Conservation (phyloP, 2,329 filamentous ascomycete species). For the Fusarium fracticaudum region DNA sequence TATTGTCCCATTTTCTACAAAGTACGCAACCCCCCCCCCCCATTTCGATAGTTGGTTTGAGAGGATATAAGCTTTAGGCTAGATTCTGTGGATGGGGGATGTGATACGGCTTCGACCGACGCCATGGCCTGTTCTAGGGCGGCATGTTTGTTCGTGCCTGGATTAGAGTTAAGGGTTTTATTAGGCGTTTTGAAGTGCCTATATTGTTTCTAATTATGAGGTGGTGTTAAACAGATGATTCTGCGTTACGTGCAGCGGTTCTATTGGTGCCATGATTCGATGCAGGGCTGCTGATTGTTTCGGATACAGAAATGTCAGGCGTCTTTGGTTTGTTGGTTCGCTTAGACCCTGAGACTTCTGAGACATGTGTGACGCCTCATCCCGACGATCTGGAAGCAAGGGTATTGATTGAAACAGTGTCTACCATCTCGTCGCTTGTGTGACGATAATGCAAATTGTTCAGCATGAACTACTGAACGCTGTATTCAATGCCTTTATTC, state of each 20-base stretch:
- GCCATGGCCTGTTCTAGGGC: constrained; percentile 3
- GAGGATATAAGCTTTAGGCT: constrained; percentile 27
- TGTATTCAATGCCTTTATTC: not conserved
- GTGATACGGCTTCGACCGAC: constrained; percentile 22
- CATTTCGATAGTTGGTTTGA: not conserved
- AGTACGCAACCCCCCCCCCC: not conserved
- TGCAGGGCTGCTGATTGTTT: not conserved
- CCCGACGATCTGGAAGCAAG: not conserved
- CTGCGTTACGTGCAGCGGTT: not conserved
- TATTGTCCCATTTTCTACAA: not conserved
- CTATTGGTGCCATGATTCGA: not conserved
- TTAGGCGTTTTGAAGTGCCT: not conserved
- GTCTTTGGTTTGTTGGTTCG: not conserved
- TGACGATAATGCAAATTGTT: not conserved
- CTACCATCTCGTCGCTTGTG: not conserved
- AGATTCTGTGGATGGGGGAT: constrained; percentile 2
- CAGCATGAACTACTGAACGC: not conserved
- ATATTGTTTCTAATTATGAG: not conserved
- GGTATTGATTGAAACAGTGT: not conserved
- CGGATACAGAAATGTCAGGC: not conserved
- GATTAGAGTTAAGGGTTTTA: not conserved
- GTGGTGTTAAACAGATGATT: not conserved
- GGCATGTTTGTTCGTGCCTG: not conserved
- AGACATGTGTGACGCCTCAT: not conserved
- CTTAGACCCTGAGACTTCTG: not conserved